Evolutionary conservation across 2,329 filamentous ascomycete genomes (phyloP), one percentile per base, ranked within the genome.

Genomic region (Epichloe glyceriae): DNA sequence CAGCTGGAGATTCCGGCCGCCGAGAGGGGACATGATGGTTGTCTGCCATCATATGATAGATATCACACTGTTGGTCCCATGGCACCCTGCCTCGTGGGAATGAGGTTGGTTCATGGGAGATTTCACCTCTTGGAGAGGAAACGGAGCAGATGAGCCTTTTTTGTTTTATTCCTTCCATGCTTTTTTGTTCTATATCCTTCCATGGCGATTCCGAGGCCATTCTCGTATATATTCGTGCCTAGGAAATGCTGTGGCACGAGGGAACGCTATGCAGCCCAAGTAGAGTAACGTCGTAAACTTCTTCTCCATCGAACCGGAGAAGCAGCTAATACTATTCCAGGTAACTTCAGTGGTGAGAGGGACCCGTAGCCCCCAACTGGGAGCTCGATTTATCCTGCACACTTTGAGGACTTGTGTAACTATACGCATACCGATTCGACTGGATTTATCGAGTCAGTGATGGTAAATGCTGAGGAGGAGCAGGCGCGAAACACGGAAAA

Each of bases 221-320:
- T 37, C 34, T 48, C 46, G 34, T 49, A 51, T 33, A 48, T 5
- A n/a, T 44, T n/a, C 2, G 26, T 46, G n/a, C 19, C 15, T 37
- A 20, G 40, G 15, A 30, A 37, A 49, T 49, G 47, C 40, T 37
- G 47, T 49, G 47, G 15, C 40, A 49, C 40, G 15, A 7, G 11
- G 17, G 17, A 43, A 30, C 19, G 40, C 40, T 49, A 44, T 39
- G 40, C 47, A 44, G 15, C 30, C 33, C 33, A 19, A 49, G 47
- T 38, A 44, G 47, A 44, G 47, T 49, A 49, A 49, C 47, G 20
- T 44, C 47, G 30, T 44, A 43, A 49, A 49, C 10, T 17, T 14
- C 5, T 10, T 15, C 19, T 22, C 17, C 34, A n/a, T 26, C 20
- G 14, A 37, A 6, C 11, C 26, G 15, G 2, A 11, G 8, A 19